Percentiles rank a stretch among this genome's conserved stretches.
phyloP scores from a whole-genome alignment of 2,329 filamentous ascomycete genomes.

The Alternaria rosae region DNA sequence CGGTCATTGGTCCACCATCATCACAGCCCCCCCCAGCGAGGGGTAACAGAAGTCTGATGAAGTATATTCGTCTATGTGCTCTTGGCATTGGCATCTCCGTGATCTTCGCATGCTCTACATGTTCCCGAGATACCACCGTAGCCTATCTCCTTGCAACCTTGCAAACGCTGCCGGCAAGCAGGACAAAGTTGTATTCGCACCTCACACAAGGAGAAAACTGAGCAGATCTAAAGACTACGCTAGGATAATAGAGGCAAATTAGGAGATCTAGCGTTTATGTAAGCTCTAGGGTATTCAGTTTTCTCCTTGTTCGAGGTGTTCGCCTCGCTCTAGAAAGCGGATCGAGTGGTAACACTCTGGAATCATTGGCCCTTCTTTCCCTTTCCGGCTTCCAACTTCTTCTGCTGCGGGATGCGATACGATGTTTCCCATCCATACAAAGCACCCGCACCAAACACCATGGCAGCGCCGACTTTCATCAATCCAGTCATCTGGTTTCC shows the following conservation, averaged over 20 bases:
- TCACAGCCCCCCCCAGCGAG: conserved; percentile 7
- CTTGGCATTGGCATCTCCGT: conserved; percentile 2
- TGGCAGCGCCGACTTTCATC: conserved; percentile 78
- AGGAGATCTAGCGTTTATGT: neutral
- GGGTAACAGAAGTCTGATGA: conserved; percentile 3
- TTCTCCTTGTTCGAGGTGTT: neutral
- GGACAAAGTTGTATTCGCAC: neutral
- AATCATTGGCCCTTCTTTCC: conserved; percentile 38
- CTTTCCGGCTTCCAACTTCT: conserved; percentile 35
- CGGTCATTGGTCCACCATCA: conserved; percentile 17
- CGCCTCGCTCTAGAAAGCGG: neutral
- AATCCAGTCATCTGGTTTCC: conserved; percentile 80
- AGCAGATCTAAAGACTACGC: neutral
- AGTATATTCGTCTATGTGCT: conserved; percentile 3
- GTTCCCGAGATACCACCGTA: neutral
- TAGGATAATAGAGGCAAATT: neutral
- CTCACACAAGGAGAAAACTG: neutral
- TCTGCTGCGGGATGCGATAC: conserved; percentile 54
- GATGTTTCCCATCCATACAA: conserved; percentile 81
- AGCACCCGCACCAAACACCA: conserved; percentile 91
- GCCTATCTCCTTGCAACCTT: neutral
- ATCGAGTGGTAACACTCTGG: neutral
- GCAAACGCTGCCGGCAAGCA: neutral
- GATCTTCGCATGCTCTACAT: neutral
- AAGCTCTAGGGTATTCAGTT: neutral